phyloP scores from a whole-genome alignment of 192 early-diverging fungal species.

The Linnemannia hyalina region DNA sequence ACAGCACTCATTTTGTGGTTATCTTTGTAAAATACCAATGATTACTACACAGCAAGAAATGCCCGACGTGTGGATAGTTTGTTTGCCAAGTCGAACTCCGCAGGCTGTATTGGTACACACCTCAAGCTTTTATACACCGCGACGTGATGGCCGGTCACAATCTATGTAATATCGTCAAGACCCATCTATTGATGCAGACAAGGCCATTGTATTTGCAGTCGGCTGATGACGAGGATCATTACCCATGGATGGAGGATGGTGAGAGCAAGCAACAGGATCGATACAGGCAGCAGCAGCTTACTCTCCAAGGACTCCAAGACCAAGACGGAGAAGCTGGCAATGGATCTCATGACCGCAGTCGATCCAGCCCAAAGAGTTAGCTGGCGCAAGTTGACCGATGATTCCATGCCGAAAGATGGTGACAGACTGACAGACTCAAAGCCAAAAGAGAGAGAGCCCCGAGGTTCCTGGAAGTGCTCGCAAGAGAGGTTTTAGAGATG shows the following conservation, averaged over 20 bases:
- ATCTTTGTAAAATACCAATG: neutral
- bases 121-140: neutral
- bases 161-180: neutral
- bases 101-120: neutral
- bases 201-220: conserved; percentile 9
- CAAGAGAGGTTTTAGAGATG: too few relatives aligned
- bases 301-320: neutral
- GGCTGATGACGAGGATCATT: neutral
- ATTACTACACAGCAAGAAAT: conserved; percentile 9
- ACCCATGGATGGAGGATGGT: conserved; percentile 4
- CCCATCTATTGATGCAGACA: neutral
- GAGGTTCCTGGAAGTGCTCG: too few relatives aligned
- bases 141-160: neutral
- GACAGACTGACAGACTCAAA: too few relatives aligned
- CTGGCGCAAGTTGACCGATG: too few relatives aligned
- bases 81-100: neutral
- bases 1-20: too few relatives aligned
- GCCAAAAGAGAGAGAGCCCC: too few relatives aligned
- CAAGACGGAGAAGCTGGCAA: too few relatives aligned
- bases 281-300: neutral
- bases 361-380: neutral
- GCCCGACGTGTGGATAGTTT: conserved; percentile 6
- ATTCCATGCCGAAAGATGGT: too few relatives aligned
- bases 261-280: conserved; percentile 2
- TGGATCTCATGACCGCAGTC: too few relatives aligned